Conservation (phyloP, 257 asterid genomes). For the Handroanthus guayacan region DNA sequence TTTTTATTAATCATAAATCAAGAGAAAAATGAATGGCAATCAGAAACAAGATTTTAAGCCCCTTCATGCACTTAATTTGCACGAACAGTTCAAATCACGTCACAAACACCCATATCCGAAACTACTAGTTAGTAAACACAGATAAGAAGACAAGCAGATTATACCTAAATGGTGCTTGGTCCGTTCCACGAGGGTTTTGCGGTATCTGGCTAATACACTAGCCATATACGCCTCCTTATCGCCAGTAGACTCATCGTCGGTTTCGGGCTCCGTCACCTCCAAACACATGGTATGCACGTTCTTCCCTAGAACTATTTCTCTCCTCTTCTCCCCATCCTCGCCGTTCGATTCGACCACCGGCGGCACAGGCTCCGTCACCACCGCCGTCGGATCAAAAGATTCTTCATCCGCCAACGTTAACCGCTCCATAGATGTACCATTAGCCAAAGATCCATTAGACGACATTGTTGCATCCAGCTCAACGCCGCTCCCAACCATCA, state of each 20-base stretch:
- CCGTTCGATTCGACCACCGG: conserved; percentile 45
- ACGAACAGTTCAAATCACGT: conserved; percentile 5
- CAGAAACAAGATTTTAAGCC: background rate
- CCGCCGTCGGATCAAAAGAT: conserved; percentile 60
- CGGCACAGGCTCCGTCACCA: conserved; percentile 64
- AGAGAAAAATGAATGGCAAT: background rate
- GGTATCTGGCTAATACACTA: conserved; percentile 85
- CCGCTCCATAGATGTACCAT: conserved; percentile 43
- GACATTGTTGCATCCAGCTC: conserved; percentile 42
- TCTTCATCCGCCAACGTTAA: conserved; percentile 30
- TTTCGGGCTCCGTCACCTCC: conserved; percentile 94
- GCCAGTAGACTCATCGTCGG: conserved; percentile 94
- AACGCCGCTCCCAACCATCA: conserved; percentile 57
- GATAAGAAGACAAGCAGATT: conserved; percentile 11
- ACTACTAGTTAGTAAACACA: conserved; percentile 22
- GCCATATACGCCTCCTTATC: conserved; percentile 98
- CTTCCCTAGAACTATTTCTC: conserved; percentile 79
- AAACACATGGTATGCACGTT: conserved; percentile 83
- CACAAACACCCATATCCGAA: background rate
- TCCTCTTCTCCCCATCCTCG: conserved; percentile 40
- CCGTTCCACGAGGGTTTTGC: conserved; percentile 77
- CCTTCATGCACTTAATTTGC: background rate
- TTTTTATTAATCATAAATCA: background rate
- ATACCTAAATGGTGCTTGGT: conserved; percentile 93
- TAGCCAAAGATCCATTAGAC: conserved; percentile 41